Conservation (phyloP, 2,329 filamentous ascomycete genomes). For the Colletotrichum sojae region DNA sequence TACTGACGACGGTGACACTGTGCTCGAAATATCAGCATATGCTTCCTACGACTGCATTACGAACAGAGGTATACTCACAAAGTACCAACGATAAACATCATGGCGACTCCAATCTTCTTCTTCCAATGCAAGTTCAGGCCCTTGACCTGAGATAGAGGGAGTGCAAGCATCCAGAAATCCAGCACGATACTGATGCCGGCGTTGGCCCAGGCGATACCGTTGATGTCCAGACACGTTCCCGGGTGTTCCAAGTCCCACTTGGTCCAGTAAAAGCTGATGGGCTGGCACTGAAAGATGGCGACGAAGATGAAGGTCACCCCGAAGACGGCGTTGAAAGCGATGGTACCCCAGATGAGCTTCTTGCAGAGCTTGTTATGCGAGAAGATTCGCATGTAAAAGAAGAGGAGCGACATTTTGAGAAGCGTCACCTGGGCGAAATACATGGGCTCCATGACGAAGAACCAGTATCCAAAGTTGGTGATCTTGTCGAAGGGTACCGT, state of each 20-base stretch:
- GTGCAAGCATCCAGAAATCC: conserved; percentile 65
- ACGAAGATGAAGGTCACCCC: conserved; percentile 59
- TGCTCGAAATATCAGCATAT: conserved; percentile 11
- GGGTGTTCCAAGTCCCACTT: conserved; percentile 63
- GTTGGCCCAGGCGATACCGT: conserved; percentile 64
- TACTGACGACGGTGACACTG: conserved; percentile 56
- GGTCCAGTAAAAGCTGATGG: conserved; percentile 67
- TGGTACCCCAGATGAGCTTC: conserved; percentile 58
- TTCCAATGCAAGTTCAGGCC: conserved; percentile 60
- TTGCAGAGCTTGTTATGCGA: conserved; percentile 53
- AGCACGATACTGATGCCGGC: conserved; percentile 67
- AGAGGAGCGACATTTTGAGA: conserved; percentile 65
- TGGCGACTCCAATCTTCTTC: conserved; percentile 63
- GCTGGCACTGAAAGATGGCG: conserved; percentile 65
- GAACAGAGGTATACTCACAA: conserved; percentile 50
- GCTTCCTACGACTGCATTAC: no score
- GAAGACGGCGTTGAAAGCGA: conserved; percentile 55
- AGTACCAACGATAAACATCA: conserved; percentile 67
- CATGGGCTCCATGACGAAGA: conserved; percentile 59
- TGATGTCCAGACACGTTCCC: conserved; percentile 65
- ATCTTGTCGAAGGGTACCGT: conserved; percentile 58
- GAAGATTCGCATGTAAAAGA: conserved; percentile 71
- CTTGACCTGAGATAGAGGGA: conserved; percentile 63
- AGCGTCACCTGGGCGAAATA: conserved; percentile 63
- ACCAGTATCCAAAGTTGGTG: conserved; percentile 58